Conservation (phyloP, 1,284 basidiomycete species). For the Phlebopus sp. region DNA sequence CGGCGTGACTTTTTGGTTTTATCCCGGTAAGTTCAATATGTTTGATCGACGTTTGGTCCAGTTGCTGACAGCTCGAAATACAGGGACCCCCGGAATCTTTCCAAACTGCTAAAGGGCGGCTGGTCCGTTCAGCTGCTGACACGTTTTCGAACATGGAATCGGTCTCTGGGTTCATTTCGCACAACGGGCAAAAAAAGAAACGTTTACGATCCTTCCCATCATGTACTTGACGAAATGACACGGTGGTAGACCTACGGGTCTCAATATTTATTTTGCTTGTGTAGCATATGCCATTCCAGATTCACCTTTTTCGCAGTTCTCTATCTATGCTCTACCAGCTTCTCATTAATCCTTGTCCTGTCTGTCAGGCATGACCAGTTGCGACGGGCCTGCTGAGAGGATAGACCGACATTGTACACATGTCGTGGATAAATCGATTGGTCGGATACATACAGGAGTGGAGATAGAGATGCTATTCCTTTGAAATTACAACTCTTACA, state of each 20-base stretch:
- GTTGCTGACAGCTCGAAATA: not conserved
- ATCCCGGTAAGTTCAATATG: conserved; percentile 43
- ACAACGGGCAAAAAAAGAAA: too few relatives aligned
- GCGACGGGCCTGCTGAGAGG: not conserved
- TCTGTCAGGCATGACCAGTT: not conserved
- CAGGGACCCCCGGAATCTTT: not conserved
- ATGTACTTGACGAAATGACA: too few relatives aligned
- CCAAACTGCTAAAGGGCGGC: too few relatives aligned
- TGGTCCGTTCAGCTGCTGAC: too few relatives aligned
- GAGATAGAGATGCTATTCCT: conserved; percentile 54
- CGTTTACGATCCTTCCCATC: too few relatives aligned
- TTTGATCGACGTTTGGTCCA: not conserved
- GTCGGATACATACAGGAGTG: conserved; percentile 53
- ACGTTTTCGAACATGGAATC: too few relatives aligned
- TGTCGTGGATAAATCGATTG: not conserved
- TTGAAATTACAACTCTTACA: conserved; percentile 41
- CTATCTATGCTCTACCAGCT: too few relatives aligned
- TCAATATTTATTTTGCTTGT: too few relatives aligned
- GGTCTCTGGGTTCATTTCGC: too few relatives aligned
- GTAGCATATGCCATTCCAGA: too few relatives aligned
- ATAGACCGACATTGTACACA: not conserved
- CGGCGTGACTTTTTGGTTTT: conserved; percentile 38
- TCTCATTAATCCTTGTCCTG: not conserved
- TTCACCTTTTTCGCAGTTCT: too few relatives aligned
- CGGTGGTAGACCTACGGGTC: too few relatives aligned